These are phyloP conservation scores for Papiliotrema fonsecae DNA, from an alignment of 1,284 basidiomycete species.

Conservation along the genomic window DNA sequence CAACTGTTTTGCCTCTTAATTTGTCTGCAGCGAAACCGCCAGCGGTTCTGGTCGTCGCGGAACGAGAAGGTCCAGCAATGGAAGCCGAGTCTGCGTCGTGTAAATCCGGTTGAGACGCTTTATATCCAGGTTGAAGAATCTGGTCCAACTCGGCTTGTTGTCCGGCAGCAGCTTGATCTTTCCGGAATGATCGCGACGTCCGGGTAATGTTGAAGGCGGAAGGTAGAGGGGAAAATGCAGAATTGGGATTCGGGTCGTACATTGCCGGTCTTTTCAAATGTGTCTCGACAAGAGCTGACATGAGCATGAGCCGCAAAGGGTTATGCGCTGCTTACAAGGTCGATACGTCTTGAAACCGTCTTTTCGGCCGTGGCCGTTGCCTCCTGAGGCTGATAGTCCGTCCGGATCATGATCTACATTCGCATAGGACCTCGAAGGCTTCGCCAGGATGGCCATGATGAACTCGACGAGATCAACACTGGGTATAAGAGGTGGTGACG, in stretches of 20 bases:
- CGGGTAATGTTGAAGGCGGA: conserved; percentile 34
- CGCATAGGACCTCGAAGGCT: conserved; percentile 42
- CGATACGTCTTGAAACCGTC: conserved; percentile 42
- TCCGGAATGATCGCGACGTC: conserved; percentile 23
- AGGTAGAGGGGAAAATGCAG: conserved; percentile 35
- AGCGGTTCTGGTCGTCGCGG: conserved; percentile 23
- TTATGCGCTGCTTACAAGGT: conserved; percentile 31
- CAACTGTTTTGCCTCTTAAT: conserved; percentile 16
- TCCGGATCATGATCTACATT: conserved; percentile 35
- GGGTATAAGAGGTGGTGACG: too few species aligned
- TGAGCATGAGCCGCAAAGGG: neutral
- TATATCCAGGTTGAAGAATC: conserved; percentile 41
- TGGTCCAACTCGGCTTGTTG: conserved; percentile 42
- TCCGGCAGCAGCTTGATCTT: conserved; percentile 31
- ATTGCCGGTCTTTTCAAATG: conserved; percentile 32
- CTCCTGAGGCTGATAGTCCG: conserved; percentile 28
- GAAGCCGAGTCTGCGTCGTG: conserved; percentile 20
- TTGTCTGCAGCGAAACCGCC: conserved; percentile 23
- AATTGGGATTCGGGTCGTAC: conserved; percentile 36
- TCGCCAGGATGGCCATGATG: conserved; percentile 27
- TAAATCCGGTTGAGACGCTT: conserved; percentile 16
- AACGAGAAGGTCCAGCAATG: conserved; percentile 29
- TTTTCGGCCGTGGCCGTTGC: conserved; percentile 14
- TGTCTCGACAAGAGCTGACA: conserved; percentile 32
- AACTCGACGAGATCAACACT: too few species aligned